phyloP scores from a whole-genome alignment of 192 early-diverging fungal species.

The Dimargaris cristalligena region DNA sequence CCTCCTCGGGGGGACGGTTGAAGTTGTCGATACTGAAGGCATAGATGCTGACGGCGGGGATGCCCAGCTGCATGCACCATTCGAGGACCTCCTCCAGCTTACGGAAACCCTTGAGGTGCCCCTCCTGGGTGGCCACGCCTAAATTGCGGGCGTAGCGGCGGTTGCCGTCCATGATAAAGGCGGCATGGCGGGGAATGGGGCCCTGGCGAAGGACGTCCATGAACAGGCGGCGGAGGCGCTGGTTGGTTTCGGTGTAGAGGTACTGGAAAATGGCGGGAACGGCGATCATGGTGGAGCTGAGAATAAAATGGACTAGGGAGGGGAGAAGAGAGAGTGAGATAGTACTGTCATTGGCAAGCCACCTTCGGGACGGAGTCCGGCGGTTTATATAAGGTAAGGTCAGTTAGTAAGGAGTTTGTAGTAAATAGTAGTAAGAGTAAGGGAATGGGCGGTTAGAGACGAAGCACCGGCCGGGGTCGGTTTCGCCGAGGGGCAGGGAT shows the following conservation, averaged over 20 bases:
- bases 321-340: too few species aligned
- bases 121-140: constrained; percentile 33
- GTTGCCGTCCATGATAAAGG: constrained; percentile 98
- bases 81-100: constrained; percentile 71
- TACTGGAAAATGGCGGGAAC: neutral
- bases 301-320: neutral
- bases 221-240: constrained; percentile 6
- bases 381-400: too few species aligned
- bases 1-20: constrained; percentile 69
- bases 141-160: constrained; percentile 68
- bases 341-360: too few species aligned
- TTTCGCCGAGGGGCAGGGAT: too few species aligned
- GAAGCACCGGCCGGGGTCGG: too few species aligned
- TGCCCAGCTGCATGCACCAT: constrained; percentile 72
- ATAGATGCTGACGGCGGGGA: constrained; percentile 79
- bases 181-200: constrained; percentile 76
- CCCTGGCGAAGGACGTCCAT: constrained; percentile 38
- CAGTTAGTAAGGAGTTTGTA: too few species aligned
- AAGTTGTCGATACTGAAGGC: constrained; percentile 99
- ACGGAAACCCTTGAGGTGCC: constrained; percentile 67
- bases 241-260: neutral
- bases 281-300: neutral
- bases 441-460: too few species aligned
- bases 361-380: too few species aligned
- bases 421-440: too few species aligned